These are phyloP conservation scores for Diplodia corticola DNA, from an alignment of 2,329 filamentous ascomycete genomes.

Conservation along the genomic window DNA sequence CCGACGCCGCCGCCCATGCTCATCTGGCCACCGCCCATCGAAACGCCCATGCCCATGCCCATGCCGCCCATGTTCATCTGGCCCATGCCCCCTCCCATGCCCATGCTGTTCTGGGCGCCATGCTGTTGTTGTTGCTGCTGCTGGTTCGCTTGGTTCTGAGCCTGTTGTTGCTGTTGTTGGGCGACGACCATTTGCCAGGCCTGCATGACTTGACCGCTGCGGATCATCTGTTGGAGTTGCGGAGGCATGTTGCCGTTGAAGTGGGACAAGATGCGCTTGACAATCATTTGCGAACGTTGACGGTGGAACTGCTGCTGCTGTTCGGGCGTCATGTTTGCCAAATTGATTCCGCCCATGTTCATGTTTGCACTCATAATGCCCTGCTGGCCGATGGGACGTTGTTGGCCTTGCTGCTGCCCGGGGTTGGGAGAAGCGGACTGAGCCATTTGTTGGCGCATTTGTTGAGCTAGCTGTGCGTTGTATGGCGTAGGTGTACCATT, in stretches of 20 bases:
- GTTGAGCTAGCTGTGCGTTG: slow-evolving; percentile 16
- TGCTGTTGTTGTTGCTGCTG: slow-evolving; percentile 19
- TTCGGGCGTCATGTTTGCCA: slow-evolving; percentile 13
- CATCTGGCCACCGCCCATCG: slow-evolving; percentile 2
- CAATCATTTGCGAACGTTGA: slow-evolving; percentile 29
- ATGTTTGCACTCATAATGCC: slow-evolving; percentile 17
- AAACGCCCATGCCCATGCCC: slow-evolving; percentile 8
- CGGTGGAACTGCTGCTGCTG: not conserved
- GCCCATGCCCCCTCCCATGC: slow-evolving; percentile 23
- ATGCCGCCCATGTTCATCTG: slow-evolving; percentile 24
- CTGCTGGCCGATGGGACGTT: slow-evolving; percentile 7
- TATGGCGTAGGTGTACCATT: slow-evolving; percentile 8
- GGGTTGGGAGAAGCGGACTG: slow-evolving; percentile 6
- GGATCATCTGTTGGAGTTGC: slow-evolving; percentile 36
- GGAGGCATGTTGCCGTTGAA: slow-evolving; percentile 27
- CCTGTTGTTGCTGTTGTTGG: slow-evolving; percentile 31
- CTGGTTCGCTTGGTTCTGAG: slow-evolving; percentile 32
- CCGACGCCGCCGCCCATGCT: not conserved
- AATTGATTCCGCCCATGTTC: not conserved
- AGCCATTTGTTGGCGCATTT: slow-evolving; percentile 21
- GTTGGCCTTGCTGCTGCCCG: slow-evolving; percentile 12
- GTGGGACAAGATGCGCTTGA: slow-evolving; percentile 26
- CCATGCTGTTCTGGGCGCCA: slow-evolving; percentile 16
- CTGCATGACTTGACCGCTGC: not conserved
- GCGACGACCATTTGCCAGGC: slow-evolving; percentile 5